These are phyloP conservation scores for Oropetium thomaeum DNA, from an alignment of 176 grass and related monocot genomes.

Conservation along the genomic window DNA sequence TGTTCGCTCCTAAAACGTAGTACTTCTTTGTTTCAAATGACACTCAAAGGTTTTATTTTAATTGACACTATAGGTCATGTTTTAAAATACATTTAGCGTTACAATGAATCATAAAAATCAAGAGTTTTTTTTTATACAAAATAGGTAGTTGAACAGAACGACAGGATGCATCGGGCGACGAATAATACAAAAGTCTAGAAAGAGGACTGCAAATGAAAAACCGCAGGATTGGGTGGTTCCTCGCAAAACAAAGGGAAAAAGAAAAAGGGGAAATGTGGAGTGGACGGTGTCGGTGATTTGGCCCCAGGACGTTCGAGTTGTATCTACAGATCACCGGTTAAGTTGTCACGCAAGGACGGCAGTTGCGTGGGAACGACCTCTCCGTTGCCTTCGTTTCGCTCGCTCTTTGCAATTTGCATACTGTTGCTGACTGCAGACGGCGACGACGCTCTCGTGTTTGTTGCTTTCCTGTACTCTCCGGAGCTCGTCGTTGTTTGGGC, in stretches of 20 bases:
- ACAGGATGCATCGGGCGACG: no score
- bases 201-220: not conserved
- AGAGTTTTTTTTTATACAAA: no score
- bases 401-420: not conserved
- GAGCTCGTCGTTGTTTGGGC: not conserved
- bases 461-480: not conserved
- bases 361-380: conserved; percentile 19
- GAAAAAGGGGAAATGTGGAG: not conserved
- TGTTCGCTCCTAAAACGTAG: no score
- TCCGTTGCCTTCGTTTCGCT: not conserved
- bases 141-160: no score
- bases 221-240: not conserved
- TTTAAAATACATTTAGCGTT: no score
- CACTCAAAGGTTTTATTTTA: no score
- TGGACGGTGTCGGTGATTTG: not conserved
- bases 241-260: no score
- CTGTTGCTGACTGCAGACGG: not conserved
- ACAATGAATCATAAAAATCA: no score
- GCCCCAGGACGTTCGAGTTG: not conserved
- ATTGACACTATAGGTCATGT: no score
- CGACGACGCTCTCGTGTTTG: not conserved
- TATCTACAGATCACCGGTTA: not conserved
- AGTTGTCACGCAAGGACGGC: not conserved
- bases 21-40: no score
- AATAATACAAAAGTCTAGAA: not conserved